Conservation (phyloP, 306 rosid genomes). For the Lagenaria siceraria region DNA sequence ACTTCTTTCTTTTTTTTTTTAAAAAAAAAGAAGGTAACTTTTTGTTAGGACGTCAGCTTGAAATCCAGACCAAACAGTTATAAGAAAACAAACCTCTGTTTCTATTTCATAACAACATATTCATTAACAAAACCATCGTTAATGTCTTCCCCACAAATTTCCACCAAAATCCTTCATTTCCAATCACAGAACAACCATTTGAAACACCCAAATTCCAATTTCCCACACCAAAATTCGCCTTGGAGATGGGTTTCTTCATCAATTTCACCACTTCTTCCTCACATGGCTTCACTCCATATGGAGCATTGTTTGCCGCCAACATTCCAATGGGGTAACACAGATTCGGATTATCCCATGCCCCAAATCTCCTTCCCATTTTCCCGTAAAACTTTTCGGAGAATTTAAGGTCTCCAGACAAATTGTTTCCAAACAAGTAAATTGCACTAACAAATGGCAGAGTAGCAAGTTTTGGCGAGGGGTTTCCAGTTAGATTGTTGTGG, state of each 20-base stretch:
- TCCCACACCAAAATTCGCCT: constrained; percentile 12
- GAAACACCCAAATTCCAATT: constrained; percentile 27
- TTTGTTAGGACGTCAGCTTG: background rate
- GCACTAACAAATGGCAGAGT: constrained; percentile 54
- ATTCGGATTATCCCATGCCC: constrained; percentile 72
- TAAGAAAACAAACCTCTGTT: background rate
- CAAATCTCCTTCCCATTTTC: constrained; percentile 76
- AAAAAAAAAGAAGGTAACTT: background rate
- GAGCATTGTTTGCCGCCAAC: constrained; percentile 31
- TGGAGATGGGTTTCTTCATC: constrained; percentile 20
- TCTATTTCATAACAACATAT: background rate
- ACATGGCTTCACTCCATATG: constrained; percentile 76
- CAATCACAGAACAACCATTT: constrained; percentile 26
- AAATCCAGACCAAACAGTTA: background rate
- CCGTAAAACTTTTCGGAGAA: constrained; percentile 48
- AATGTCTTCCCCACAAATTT: constrained; percentile 12
- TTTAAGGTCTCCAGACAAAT: constrained; percentile 51
- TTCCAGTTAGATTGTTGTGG: constrained; percentile 68
- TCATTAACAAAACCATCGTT: constrained; percentile 18
- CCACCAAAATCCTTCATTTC: constrained; percentile 33
- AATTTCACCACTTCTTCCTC: constrained; percentile 30
- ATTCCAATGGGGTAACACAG: constrained; percentile 47
- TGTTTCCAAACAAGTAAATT: constrained; percentile 68
- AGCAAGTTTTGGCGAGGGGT: constrained; percentile 48
- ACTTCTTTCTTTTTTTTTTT: background rate